Evolutionary conservation across 1,139 yeast species (phyloP).

Genomic region (Pneumocystis canis): DNA sequence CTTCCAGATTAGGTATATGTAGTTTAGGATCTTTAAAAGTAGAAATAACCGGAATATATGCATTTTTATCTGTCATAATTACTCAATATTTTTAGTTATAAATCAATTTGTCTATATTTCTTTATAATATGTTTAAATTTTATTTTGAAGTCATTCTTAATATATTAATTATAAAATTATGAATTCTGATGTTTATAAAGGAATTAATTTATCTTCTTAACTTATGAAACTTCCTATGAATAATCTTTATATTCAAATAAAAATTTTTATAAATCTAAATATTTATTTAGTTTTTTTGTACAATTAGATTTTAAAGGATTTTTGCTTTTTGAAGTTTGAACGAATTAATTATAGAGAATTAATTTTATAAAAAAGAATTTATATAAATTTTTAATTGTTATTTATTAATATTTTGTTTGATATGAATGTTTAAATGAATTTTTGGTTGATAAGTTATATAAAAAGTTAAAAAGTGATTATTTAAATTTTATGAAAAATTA

Average conservation of each 20-base stretch:
- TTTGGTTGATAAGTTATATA: too few relatives aligned
- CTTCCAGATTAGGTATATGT: background rate
- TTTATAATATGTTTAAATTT: background rate
- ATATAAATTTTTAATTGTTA: too few relatives aligned
- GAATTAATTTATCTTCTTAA: too few relatives aligned
- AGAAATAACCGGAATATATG: background rate
- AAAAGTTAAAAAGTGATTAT: too few relatives aligned
- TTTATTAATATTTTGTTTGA: too few relatives aligned
- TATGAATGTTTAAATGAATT: too few relatives aligned
- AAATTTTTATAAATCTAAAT: background rate
- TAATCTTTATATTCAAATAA: background rate
- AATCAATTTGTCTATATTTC: background rate
- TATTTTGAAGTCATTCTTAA: background rate
- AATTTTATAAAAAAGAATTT: too few relatives aligned
- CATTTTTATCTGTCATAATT: background rate
- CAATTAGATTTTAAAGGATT: too few relatives aligned
- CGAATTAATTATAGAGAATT: too few relatives aligned
- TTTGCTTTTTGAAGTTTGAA: background rate
- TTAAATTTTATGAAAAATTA: too few relatives aligned
- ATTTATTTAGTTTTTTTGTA: background rate
- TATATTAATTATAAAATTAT: too few relatives aligned
- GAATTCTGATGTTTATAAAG: too few relatives aligned
- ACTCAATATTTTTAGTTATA: background rate
- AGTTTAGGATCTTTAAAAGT: background rate
- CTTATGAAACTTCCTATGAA: background rate